These are phyloP conservation scores for Mucuna pruriens DNA, from an alignment of 306 rosid genomes.

Conservation along the genomic window DNA sequence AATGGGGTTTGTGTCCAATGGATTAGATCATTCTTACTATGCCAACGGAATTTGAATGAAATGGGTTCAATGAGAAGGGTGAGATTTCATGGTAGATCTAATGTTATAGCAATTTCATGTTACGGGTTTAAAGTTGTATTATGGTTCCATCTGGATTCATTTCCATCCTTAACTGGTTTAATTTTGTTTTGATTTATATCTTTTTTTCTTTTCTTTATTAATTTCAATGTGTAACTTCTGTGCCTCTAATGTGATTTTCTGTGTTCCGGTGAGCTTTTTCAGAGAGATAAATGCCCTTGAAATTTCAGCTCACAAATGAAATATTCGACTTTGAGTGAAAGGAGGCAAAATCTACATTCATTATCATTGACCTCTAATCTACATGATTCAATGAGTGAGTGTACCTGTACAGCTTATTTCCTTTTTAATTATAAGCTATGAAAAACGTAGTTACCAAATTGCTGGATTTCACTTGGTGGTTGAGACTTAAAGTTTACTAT, in stretches of 20 bases:
- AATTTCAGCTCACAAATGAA: slow-evolving; percentile 23
- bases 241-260: not conserved
- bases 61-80: slow-evolving; percentile 23
- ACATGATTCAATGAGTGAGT: slow-evolving; percentile 17
- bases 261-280: not conserved
- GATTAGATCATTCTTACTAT: slow-evolving; percentile 14
- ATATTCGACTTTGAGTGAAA: not conserved
- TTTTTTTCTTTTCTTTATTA: too few species aligned
- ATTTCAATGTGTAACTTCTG: not conserved
- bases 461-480: slow-evolving; percentile 28
- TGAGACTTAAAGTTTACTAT: slow-evolving; percentile 14
- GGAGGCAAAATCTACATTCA: not conserved
- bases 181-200: not conserved
- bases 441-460: not conserved
- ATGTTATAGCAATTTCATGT: slow-evolving; percentile 14
- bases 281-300: not conserved
- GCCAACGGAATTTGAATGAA: slow-evolving; percentile 2
- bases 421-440: not conserved
- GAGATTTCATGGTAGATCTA: slow-evolving; percentile 38
- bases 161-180: not conserved
- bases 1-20: slow-evolving; percentile 3
- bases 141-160: slow-evolving; percentile 22
- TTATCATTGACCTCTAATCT: slow-evolving; percentile 3
- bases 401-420: slow-evolving; percentile 11
- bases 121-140: slow-evolving; percentile 1